These are phyloP conservation scores for Pyrenochaeta sp. DNA, from an alignment of 2,329 filamentous ascomycete genomes.

Conservation along the genomic window DNA sequence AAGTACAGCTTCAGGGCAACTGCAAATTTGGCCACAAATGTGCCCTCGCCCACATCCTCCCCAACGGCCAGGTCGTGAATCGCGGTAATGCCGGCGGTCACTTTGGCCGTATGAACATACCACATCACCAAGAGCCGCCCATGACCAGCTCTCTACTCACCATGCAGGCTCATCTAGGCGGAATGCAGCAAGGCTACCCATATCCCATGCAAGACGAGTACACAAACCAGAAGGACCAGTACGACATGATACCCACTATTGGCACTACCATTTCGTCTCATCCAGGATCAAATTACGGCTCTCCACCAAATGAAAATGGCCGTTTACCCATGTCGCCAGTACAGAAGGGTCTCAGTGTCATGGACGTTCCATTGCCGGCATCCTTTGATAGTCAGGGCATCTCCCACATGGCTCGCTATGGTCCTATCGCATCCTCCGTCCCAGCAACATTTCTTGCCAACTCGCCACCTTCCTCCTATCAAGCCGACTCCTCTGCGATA, in stretches of 20 bases:
- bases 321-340: constrained; percentile 83
- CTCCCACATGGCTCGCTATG: constrained; percentile 88
- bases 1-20: constrained; percentile 74
- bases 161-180: constrained; percentile 60
- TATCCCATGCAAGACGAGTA: constrained; percentile 54
- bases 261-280: constrained; percentile 68
- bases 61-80: constrained; percentile 92
- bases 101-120: constrained; percentile 74
- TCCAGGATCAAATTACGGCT: constrained; percentile 76
- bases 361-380: constrained; percentile 90
- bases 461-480: constrained; percentile 74
- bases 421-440: constrained; percentile 89
- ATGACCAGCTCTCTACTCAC: constrained; percentile 77
- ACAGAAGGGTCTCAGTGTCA: constrained; percentile 79
- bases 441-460: constrained; percentile 92
- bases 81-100: constrained; percentile 62
- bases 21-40: constrained; percentile 99
- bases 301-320: constrained; percentile 73
- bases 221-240: constrained; percentile 46
- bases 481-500: constrained; percentile 67
- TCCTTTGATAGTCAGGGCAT: constrained; percentile 97
- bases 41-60: constrained; percentile 93
- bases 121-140: constrained; percentile 72
- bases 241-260: constrained; percentile 63
- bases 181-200: constrained; percentile 51